These are phyloP conservation scores for Pisolithus tinctorius DNA, from an alignment of 768 basidiomycete genomes.

Conservation along the genomic window DNA sequence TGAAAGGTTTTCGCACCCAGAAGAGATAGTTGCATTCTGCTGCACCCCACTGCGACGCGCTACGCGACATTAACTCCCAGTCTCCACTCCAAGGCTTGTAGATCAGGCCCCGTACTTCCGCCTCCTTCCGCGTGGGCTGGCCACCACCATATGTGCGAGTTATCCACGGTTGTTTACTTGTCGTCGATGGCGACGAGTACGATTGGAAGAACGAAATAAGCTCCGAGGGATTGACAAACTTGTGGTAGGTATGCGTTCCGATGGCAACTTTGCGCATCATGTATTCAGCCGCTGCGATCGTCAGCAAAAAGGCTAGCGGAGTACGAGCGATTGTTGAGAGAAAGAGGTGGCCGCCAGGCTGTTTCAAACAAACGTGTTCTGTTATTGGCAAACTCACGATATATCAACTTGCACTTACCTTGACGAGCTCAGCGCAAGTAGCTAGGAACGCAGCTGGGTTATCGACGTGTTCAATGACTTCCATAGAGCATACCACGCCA, in stretches of 20 bases:
- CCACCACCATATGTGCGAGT: constrained; percentile 39
- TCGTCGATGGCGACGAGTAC: constrained; percentile 31
- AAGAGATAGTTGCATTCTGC: constrained; percentile 75
- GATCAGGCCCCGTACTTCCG: constrained; percentile 73
- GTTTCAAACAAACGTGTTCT: background rate
- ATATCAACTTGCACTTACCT: constrained; percentile 43
- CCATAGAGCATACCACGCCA: constrained; percentile 95
- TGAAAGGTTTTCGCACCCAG: constrained; percentile 70
- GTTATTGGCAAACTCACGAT: no score
- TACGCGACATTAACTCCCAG: constrained; percentile 65
- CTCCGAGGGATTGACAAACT: constrained; percentile 85
- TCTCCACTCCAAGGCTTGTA: constrained; percentile 65
- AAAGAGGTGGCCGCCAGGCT: constrained; percentile 96
- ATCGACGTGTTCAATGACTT: constrained; percentile 96
- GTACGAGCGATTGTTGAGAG: constrained; percentile 92
- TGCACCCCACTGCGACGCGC: constrained; percentile 38
- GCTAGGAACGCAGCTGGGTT: constrained; percentile 80
- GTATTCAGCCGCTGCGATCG: constrained; percentile 76
- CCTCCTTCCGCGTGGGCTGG: constrained; percentile 55
- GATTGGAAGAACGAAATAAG: constrained; percentile 75
- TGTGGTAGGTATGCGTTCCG: constrained; percentile 89
- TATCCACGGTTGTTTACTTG: constrained; percentile 48
- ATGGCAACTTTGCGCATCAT: constrained; percentile 70
- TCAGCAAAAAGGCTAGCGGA: constrained; percentile 61
- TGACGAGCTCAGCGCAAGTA: constrained; percentile 78